Conservation (phyloP, 1,284 basidiomycete genomes). For the Sporisorium sorghi region DNA sequence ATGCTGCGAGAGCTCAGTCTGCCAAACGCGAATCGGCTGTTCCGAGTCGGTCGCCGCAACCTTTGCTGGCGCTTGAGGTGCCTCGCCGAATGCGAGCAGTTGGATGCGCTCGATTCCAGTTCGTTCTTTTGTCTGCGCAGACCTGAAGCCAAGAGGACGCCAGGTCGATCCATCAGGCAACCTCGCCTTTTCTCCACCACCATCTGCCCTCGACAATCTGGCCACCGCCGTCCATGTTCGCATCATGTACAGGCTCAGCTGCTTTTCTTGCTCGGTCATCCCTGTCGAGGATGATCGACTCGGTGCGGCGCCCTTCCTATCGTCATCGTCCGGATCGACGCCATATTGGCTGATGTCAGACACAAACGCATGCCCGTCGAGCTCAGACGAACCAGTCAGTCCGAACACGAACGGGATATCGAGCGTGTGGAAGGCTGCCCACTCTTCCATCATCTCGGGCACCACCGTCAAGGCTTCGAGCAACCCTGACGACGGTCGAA, state of each 20-base stretch:
- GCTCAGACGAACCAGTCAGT: constrained; percentile 6
- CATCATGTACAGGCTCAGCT: constrained; percentile 44
- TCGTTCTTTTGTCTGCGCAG: too few relatives aligned
- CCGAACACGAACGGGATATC: constrained; percentile 55
- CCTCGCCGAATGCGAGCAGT: constrained; percentile 30
- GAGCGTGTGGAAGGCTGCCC: constrained; percentile 47
- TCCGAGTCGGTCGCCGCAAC: not conserved
- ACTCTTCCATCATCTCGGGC: constrained; percentile 37
- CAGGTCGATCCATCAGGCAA: constrained; percentile 27
- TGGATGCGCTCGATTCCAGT: constrained; percentile 9
- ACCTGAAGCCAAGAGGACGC: constrained; percentile 7
- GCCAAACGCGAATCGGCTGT: constrained; percentile 12
- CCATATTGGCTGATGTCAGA: constrained; percentile 24
- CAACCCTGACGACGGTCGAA: constrained; percentile 35
- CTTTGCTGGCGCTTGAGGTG: constrained; percentile 22
- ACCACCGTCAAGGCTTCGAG: constrained; percentile 29
- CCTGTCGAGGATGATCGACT: not conserved
- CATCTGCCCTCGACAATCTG: not conserved
- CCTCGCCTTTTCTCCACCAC: not conserved
- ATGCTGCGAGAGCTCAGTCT: constrained; percentile 29
- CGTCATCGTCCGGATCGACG: constrained; percentile 25
- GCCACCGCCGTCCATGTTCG: constrained; percentile 37
- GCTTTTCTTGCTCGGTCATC: constrained; percentile 31
- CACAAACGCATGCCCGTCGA: constrained; percentile 14
- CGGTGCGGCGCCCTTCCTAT: not conserved